Base-by-base conservation (phyloP, 768 basidiomycete species). In the Obba rivulosa region DNA sequence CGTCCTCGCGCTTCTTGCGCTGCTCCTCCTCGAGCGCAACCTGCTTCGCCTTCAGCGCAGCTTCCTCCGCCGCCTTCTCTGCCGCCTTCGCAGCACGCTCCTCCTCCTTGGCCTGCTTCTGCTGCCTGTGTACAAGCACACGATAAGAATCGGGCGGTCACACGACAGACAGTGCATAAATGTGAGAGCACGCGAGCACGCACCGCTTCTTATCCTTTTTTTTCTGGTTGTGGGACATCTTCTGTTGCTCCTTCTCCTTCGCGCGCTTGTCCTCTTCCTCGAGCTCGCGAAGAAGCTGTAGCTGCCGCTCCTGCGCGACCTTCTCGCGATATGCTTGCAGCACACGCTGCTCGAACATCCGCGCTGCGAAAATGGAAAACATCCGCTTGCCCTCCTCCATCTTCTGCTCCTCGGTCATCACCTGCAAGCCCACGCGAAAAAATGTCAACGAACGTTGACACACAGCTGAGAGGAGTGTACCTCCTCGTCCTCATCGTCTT, bases 351-450 rank as follows among this genome's bases (percentile, higher is more conserved):
- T 99, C 96, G 66, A 99, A 98, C 94, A 98, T 96, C 46, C 96
- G 83, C 37, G 96, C 96, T 14, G 96, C 96, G 60, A 99, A 99
- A 68, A 99, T 96, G 55, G 92, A 93, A 74, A 99, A 99, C 96
- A 99, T 99, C 43, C 91, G 81, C 67, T 94, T 92, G 57, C 96
- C 96, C 70, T 98, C 96, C 68, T 97, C 95, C 87, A 95, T 94
- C 70, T 95, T 94, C 70, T 97, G 91, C 67, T 92, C 89, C 66
- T 97, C 94, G 2, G 94, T 93, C 79, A 95, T 80, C 41, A 79
- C 73, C 83, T 86, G 56, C 42, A 18, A 52, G 48, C 36, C 35
- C 28, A 54, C 21, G 41, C 17, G 41, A 31, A 35, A 43, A 28
- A 18, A 41, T 2, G 16, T 3, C 41, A 47, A 36, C 41, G 51